phyloP scores from a whole-genome alignment of 805 yeast genomes.

The Myxozyma nipponensis region DNA sequence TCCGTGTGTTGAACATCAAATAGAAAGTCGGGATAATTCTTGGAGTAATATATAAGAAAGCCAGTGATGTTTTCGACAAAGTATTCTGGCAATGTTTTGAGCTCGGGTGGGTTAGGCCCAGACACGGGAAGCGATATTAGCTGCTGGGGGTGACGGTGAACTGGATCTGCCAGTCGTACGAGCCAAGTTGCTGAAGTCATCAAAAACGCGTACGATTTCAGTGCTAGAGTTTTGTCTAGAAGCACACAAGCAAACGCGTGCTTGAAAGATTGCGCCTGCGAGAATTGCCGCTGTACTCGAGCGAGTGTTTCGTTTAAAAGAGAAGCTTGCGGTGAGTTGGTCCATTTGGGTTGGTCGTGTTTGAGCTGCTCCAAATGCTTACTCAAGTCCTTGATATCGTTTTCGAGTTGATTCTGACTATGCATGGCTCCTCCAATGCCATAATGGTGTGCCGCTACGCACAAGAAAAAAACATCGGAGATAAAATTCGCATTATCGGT shows the following conservation, averaged over 20 bases:
- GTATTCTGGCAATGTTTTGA: constrained; percentile 82
- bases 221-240: constrained; percentile 52
- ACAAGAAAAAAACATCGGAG: constrained; percentile 82
- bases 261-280: constrained; percentile 43
- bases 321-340: constrained; percentile 24
- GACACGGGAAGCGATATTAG: constrained; percentile 55
- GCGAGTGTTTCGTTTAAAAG: constrained; percentile 40
- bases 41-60: constrained; percentile 59
- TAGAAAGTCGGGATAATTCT: constrained; percentile 53
- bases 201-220: constrained; percentile 69
- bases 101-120: constrained; percentile 57
- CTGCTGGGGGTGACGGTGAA: constrained; percentile 55
- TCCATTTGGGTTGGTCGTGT: constrained; percentile 38
- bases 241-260: constrained; percentile 64
- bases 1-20: constrained; percentile 37
- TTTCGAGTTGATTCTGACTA: constrained; percentile 52
- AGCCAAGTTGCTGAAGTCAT: constrained; percentile 73
- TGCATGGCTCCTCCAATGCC: constrained; percentile 79
- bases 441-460: constrained; percentile 75
- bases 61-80: constrained; percentile 76
- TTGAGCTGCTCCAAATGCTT: constrained; percentile 49
- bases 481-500: constrained; percentile 62
- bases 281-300: constrained; percentile 45
- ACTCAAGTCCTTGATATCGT: constrained; percentile 47
- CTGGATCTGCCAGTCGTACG: constrained; percentile 68